These are phyloP conservation scores for Fusarium circinatum DNA, from an alignment of 2,329 filamentous ascomycete species.

Conservation along the genomic window DNA sequence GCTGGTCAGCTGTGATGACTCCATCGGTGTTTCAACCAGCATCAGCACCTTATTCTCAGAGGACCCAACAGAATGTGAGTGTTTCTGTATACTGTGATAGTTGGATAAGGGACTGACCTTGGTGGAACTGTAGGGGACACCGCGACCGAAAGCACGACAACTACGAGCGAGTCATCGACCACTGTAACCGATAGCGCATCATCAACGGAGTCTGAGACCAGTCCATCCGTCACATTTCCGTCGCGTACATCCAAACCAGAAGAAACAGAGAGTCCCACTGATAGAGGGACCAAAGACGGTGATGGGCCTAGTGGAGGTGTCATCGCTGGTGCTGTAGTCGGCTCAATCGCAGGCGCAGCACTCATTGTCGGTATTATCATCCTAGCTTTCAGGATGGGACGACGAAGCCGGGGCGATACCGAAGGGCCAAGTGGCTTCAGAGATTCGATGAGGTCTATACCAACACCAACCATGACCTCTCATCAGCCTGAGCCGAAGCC, in stretches of 20 bases:
- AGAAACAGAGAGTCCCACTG: background rate
- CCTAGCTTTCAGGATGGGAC: background rate
- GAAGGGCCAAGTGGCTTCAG: background rate
- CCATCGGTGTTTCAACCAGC: background rate
- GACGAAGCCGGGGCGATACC: background rate
- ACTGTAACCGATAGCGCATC: background rate
- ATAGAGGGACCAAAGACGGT: background rate
- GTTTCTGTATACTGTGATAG: fast-evolving
- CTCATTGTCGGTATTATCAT: background rate
- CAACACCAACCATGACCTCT: fast-evolving
- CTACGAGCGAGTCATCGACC: background rate
- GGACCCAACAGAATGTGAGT: fast-evolving
- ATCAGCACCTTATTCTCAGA: background rate
- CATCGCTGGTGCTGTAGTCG: background rate
- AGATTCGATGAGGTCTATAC: background rate
- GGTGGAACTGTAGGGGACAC: background rate
- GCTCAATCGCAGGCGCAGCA: background rate
- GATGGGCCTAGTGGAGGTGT: background rate
- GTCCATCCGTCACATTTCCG: background rate
- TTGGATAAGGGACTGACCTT: fast-evolving
- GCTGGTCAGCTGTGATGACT: background rate
- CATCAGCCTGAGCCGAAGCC: background rate
- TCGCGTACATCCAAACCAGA: background rate
- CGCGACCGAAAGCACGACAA: background rate
- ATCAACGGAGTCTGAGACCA: fast-evolving